Percentiles rank a stretch among this genome's conserved stretches.
Conservation (phyloP, 1,284 basidiomycete species). For the Ganoderma boninense region DNA sequence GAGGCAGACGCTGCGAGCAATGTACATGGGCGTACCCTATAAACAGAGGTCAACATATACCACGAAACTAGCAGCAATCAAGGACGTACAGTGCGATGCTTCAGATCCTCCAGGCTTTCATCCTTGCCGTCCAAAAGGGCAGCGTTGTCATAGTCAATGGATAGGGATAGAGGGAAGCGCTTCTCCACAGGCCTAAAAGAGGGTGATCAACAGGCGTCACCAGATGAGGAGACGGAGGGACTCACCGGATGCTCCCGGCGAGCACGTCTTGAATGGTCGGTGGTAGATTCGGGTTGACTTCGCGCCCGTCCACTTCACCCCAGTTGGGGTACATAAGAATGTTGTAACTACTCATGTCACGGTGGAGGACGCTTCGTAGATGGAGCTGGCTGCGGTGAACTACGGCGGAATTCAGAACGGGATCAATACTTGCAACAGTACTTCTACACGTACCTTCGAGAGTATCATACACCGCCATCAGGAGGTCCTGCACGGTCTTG, state of each 20-base stretch:
- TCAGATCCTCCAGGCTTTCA: not conserved
- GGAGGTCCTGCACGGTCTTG: not conserved
- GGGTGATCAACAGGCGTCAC: too few species aligned
- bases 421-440: too few species aligned
- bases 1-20: not conserved
- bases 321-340: constrained; percentile 7
- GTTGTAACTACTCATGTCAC: too few species aligned
- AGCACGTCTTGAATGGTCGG: not conserved
- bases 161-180: not conserved
- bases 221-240: too few species aligned
- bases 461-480: not conserved
- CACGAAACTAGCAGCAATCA: not conserved
- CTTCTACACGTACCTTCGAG: too few species aligned
- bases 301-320: not conserved
- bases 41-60: not conserved
- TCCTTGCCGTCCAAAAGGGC: not conserved
- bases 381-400: too few species aligned
- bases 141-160: not conserved
- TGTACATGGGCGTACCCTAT: constrained; percentile 3
- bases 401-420: too few species aligned
- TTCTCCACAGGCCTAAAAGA: not conserved
- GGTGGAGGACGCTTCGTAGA: too few species aligned
- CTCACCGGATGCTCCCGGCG: too few species aligned
- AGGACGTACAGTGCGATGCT: not conserved
- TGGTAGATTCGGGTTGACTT: not conserved